Base-by-base conservation (phyloP, 805 yeast species). In the Wickerhamomyces strasburgensis region DNA sequence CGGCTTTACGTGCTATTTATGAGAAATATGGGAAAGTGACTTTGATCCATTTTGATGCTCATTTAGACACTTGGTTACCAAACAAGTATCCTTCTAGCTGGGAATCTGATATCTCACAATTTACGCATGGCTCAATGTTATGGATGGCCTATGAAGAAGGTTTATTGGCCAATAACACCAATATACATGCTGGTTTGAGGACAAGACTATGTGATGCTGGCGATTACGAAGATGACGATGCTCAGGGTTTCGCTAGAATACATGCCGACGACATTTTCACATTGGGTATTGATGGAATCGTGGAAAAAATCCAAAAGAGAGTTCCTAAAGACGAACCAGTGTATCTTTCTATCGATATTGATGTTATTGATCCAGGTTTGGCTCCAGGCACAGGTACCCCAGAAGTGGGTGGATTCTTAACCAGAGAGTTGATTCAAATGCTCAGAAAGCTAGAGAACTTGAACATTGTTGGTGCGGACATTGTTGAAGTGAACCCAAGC, bases 111-210 rank as follows among this genome's bases (percentile, higher is more conserved):
- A 48, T 49, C 39, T 64, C 73, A 29, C 76, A 78, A 34, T 72
- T 81, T 58, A 85, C 84, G 29, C 95, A 85, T 53, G 95, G 95
- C 5, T 79, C 93, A 6, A 83, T 85, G 89, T 67, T 85, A 27
- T 84, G 93, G 93, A 72, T 80, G 69, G 58, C 58, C 5, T 50
- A 59, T 14, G 67, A 80, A 40, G 94, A 85, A 54, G 88, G 84
- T 57, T 82, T 23, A 51, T 67, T 38, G 63, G 30, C 44, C 9
- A 35, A 75, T 23, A 64, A 65, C 33, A 60, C 72, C 34, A 82
- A 84, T 51, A 67, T 82, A 29, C 94, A 85, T 53, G 82, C 84
- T 17, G 94, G 94, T 0, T 60, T 84, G 32, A 71, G 94, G 49
- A 82, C 94, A 2, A 73, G 87, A 54, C 61, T 85, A 23, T 69